These are phyloP conservation scores for Cenococcum geophilum DNA, from an alignment of 495 filamentous ascomycete species.

Conservation along the genomic window DNA sequence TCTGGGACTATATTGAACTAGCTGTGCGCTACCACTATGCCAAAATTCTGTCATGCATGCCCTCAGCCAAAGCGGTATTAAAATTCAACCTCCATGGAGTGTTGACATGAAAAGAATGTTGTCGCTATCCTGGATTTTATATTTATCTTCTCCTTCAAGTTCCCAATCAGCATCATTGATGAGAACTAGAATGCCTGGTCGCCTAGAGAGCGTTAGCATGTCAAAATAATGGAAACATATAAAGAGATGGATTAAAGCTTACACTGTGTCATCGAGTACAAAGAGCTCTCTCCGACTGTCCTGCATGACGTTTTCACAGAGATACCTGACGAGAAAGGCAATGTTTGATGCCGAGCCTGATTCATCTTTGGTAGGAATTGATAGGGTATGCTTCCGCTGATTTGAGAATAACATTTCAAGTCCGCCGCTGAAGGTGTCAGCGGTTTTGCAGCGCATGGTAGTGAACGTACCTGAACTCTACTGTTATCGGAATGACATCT, in stretches of 20 bases:
- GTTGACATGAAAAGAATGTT: constrained; percentile 96
- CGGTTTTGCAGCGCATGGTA: background rate
- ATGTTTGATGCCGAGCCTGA: constrained; percentile 59
- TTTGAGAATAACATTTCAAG: constrained; percentile 94
- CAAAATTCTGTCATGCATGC: background rate
- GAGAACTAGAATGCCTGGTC: constrained; percentile 92
- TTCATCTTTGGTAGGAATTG: constrained; percentile 57
- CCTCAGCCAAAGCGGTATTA: background rate
- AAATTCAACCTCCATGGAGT: constrained; percentile 70
- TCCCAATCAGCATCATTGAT: constrained; percentile 99
- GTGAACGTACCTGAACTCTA: constrained; percentile 67
- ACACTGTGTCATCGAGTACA: constrained; percentile 83
- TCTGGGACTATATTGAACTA: too few relatives aligned
- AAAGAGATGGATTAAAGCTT: constrained; percentile 37
- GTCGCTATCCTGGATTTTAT: constrained; percentile 73
- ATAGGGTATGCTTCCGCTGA: constrained; percentile 61
- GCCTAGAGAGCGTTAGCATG: constrained; percentile 46
- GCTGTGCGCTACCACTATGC: too few relatives aligned
- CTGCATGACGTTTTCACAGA: constrained; percentile 80
- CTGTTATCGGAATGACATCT: constrained; percentile 48
- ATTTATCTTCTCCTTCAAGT: constrained; percentile 87
- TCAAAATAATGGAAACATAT: constrained; percentile 1
- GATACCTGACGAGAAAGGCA: constrained; percentile 67
- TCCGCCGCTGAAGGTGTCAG: constrained; percentile 58
- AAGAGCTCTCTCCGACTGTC: constrained; percentile 85